Conservation (phyloP, 1,139 yeast species). For the Meyerozyma sp. region DNA sequence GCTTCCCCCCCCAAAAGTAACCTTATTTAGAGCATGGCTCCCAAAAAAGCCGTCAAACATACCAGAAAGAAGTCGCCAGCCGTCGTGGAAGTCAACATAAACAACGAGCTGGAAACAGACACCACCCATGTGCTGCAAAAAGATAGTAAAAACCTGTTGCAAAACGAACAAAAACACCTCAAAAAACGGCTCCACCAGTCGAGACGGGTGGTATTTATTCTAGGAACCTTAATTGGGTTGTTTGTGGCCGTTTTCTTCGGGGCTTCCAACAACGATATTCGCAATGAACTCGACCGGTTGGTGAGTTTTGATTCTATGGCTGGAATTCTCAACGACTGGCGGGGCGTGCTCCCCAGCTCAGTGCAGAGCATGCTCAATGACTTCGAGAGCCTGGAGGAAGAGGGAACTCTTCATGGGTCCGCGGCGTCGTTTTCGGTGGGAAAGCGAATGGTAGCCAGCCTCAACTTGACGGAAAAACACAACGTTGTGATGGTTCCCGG, state of each 20-base stretch:
- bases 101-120: background rate
- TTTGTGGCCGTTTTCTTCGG: conserved; percentile 56
- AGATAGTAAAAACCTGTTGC: too few relatives aligned
- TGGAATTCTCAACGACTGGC: conserved; percentile 47
- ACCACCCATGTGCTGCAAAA: too few relatives aligned
- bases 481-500: conserved; percentile 96
- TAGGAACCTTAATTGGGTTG: conserved; percentile 69
- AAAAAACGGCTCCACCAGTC: conserved; percentile 24
- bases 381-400: conserved; percentile 29
- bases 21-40: background rate
- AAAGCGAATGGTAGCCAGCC: conserved; percentile 47
- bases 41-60: background rate
- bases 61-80: background rate
- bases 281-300: conserved; percentile 47
- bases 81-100: background rate
- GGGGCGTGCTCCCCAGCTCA: conserved; percentile 60
- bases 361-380: conserved; percentile 59
- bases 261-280: conserved; percentile 34
- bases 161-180: conserved; percentile 3
- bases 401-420: conserved; percentile 42
- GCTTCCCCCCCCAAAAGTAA: too few relatives aligned
- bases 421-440: conserved; percentile 91
- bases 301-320: conserved; percentile 49
- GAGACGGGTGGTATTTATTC: conserved; percentile 42
- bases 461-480: conserved; percentile 50